phyloP scores from a whole-genome alignment of 23 red algal species.

The Gracilaria caudata region DNA sequence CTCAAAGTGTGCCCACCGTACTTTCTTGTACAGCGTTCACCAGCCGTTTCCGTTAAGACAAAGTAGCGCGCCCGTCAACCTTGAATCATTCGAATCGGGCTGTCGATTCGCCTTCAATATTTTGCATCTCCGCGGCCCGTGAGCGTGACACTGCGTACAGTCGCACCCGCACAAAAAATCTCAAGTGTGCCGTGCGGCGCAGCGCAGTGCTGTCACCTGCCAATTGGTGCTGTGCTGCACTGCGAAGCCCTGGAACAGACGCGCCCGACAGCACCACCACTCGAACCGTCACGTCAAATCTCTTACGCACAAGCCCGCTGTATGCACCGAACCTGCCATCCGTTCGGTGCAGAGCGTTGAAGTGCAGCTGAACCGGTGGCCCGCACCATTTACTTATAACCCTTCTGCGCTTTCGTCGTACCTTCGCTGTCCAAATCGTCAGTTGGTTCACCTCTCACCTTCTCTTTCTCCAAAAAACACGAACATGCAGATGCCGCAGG shows the following conservation, averaged over 20 bases:
- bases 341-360: too few species aligned
- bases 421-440: too few species aligned
- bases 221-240: not conserved
- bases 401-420: too few species aligned
- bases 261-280: not conserved
- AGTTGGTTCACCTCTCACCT: not conserved
- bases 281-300: not conserved
- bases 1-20: constrained; percentile 71
- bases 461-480: not conserved
- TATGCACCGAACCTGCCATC: too few species aligned
- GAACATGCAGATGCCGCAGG: not conserved
- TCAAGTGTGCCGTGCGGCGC: not conserved
- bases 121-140: too few species aligned
- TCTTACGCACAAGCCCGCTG: too few species aligned
- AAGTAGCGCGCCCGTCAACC: not conserved
- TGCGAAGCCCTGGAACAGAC: not conserved
- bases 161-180: not conserved
- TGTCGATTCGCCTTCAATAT: too few species aligned
- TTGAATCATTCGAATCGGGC: too few species aligned
- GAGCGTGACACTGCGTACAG: not conserved
- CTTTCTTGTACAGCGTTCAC: not conserved
- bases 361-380: too few species aligned
- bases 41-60: not conserved
- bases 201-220: not conserved
- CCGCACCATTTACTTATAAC: too few species aligned